phyloP scores from a whole-genome alignment of 331 rosid species.

The Rhamnella rubrinervis region DNA sequence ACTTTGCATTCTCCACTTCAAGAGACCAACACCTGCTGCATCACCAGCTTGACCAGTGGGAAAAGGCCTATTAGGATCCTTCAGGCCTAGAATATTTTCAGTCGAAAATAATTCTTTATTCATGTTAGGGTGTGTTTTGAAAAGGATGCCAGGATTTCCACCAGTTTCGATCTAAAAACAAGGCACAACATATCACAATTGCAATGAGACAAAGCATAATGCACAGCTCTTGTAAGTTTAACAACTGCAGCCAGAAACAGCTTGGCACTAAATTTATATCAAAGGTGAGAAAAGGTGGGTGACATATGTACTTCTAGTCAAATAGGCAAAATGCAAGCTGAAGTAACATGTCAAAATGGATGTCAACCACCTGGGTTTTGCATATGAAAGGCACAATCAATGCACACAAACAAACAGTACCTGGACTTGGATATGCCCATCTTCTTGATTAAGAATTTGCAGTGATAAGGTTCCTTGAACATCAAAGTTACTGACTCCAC shows the following conservation, averaged over 20 bases:
- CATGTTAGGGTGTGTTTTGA: conserved; percentile 98
- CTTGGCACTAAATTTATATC: not conserved
- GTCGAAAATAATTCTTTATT: conserved; percentile 87
- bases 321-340: not conserved
- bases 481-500: conserved; percentile 88
- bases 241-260: conserved; percentile 1
- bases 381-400: not conserved
- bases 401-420: conserved; percentile 24
- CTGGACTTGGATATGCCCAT: conserved; percentile 91
- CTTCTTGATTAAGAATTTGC: conserved; percentile 89
- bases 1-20: conserved; percentile 95
- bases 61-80: conserved; percentile 84
- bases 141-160: conserved; percentile 73
- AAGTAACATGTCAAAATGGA: not conserved
- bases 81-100: conserved; percentile 63
- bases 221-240: conserved; percentile 1
- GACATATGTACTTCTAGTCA: not conserved
- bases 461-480: conserved; percentile 87
- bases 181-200: not conserved
- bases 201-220: conserved; percentile 13
- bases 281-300: too few species aligned
- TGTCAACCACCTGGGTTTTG: conserved; percentile 7
- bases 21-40: conserved; percentile 73
- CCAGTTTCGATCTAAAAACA: conserved; percentile 77
- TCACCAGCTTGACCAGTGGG: conserved; percentile 91